Evolutionary conservation across 192 early-diverging fungal genomes (phyloP).

Genomic region (Gaertneriomyces sp.): DNA sequence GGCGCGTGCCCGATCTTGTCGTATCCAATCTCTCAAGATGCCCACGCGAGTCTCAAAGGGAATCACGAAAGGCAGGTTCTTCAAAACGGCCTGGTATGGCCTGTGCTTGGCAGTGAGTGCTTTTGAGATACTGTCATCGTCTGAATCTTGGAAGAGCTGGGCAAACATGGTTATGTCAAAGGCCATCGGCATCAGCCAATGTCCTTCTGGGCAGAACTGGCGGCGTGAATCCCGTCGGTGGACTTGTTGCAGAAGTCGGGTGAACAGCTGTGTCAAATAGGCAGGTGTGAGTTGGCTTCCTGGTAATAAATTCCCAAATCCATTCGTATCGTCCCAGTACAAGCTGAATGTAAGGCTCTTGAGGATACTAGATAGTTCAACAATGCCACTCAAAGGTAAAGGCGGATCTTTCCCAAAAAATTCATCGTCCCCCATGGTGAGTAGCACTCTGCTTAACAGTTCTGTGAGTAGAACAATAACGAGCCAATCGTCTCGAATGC

Average conservation of each 20-base stretch:
- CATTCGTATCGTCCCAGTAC: conserved; percentile 56
- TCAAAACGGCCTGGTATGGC: conserved; percentile 63
- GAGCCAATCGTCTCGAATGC: conserved; percentile 49
- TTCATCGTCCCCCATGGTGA: conserved; percentile 85
- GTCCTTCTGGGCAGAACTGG: conserved; percentile 61
- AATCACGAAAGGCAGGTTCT: conserved; percentile 86
- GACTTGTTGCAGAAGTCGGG: conserved; percentile 68
- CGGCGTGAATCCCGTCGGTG: conserved; percentile 70
- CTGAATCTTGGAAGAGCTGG: too few relatives aligned
- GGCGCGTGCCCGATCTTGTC: conserved; percentile 56
- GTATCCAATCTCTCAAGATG: conserved; percentile 77
- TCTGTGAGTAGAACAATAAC: conserved; percentile 70
- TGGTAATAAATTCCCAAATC: background rate
- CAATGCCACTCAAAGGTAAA: conserved; percentile 49
- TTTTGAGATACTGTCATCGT: too few relatives aligned
- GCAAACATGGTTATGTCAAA: conserved; percentile 60
- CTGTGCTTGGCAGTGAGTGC: conserved; percentile 1
- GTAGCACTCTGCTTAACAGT: conserved; percentile 64
- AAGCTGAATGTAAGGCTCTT: conserved; percentile 72
- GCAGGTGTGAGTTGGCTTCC: conserved; percentile 11
- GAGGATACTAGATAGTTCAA: conserved; percentile 42
- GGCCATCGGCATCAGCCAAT: conserved; percentile 62
- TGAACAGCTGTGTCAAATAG: conserved; percentile 58
- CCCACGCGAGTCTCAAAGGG: conserved; percentile 85
- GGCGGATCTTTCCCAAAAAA: conserved; percentile 55